phyloP scores from a whole-genome alignment of 1,284 basidiomycete genomes.

The Malassezia sp. region DNA sequence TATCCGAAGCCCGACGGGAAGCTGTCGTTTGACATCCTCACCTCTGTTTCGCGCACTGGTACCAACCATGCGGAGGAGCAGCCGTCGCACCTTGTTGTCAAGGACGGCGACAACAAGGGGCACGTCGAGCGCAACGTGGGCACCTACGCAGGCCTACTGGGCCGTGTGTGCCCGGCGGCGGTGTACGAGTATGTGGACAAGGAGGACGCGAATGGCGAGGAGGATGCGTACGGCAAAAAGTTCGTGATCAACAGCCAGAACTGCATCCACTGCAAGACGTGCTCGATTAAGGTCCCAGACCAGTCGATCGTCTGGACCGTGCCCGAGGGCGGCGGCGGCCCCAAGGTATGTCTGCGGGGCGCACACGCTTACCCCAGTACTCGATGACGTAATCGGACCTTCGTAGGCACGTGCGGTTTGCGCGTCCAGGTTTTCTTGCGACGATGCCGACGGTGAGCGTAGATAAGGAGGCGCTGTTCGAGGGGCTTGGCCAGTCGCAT shows the following conservation, averaged over 20 bases:
- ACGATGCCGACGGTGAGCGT: conserved; percentile 86
- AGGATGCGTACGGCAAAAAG: conserved; percentile 61
- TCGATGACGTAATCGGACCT: too few species aligned
- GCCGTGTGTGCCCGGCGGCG: conserved; percentile 81
- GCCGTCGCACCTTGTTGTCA: conserved; percentile 65
- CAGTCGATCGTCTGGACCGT: conserved; percentile 41
- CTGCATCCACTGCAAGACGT: conserved; percentile 46
- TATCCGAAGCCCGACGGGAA: conserved; percentile 85
- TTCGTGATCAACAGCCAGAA: conserved; percentile 88
- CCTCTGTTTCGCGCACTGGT: conserved; percentile 76
- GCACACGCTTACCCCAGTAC: too few species aligned
- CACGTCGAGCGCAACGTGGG: conserved; percentile 59
- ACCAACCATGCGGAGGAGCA: conserved; percentile 97
- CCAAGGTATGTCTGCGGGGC: conserved; percentile 17
- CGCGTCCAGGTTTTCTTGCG: too few species aligned
- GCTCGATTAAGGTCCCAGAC: conserved; percentile 43
- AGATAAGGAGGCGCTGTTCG: conserved; percentile 87
- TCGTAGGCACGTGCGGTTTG: too few species aligned
- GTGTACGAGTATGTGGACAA: conserved; percentile 87
- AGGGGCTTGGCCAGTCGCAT: conserved; percentile 70
- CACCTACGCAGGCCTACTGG: conserved; percentile 73
- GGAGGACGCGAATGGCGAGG: conserved; percentile 54
- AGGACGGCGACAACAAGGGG: conserved; percentile 51
- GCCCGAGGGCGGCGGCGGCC: conserved; percentile 44
- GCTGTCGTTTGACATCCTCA: conserved; percentile 85